Evolutionary conservation across 2,329 filamentous ascomycete species (phyloP).

Genomic region (Pestalotiopsis sp.): DNA sequence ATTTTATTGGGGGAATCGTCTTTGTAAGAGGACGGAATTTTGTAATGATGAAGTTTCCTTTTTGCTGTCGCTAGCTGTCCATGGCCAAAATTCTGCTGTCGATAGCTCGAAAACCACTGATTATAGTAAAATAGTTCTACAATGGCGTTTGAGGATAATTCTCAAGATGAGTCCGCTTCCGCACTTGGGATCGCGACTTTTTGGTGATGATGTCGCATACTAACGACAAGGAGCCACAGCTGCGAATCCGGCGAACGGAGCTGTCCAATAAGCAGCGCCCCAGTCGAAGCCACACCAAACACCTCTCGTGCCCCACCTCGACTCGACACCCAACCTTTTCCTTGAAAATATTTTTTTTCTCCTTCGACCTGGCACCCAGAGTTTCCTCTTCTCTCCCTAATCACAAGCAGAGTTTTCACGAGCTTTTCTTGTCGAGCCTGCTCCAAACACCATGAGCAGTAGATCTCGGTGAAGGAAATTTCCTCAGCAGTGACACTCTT

Average conservation of each 20-base stretch:
- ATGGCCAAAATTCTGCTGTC: neutral
- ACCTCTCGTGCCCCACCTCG: conserved; percentile 3
- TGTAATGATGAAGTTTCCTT: neutral
- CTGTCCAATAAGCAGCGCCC: neutral
- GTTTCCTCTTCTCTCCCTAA: conserved; percentile 4
- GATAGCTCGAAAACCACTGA: neutral
- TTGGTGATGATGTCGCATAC: neutral
- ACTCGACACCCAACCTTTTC: neutral
- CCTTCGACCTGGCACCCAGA: neutral
- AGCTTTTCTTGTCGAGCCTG: conserved; percentile 10
- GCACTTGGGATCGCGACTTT: neutral
- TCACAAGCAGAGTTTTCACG: neutral
- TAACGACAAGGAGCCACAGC: neutral
- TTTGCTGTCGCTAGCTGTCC: neutral
- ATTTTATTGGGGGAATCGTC: neutral
- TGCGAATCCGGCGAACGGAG: neutral
- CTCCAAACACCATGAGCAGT: conserved; percentile 11
- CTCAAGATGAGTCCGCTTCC: neutral
- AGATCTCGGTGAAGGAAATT: conserved; percentile 18
- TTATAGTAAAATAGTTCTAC: neutral
- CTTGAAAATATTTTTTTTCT: conserved; percentile 6
- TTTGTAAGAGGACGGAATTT: neutral
- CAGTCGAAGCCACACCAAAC: neutral
- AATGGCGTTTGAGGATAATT: neutral
- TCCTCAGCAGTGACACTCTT: neutral